Percentiles rank a stretch among this genome's conserved stretches.
Conservation (phyloP, 352 stramenopile genomes). For the Globisporangium emineosum region DNA sequence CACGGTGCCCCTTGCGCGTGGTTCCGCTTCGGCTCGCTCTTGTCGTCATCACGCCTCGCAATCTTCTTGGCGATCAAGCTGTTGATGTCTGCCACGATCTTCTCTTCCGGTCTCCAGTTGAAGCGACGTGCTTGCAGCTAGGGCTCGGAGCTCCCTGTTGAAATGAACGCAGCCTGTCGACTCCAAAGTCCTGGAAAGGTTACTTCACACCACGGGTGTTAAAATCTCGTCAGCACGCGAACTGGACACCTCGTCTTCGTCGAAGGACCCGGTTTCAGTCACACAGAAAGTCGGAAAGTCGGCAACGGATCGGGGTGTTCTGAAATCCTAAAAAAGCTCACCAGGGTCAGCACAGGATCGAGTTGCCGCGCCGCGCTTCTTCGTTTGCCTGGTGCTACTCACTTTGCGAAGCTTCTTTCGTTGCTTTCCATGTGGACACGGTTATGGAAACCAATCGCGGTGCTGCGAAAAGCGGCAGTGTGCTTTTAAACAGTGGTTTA, state of each 20-base stretch:
- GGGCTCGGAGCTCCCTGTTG: neutral
- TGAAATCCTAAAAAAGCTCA: no score
- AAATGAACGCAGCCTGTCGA: neutral
- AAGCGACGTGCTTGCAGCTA: neutral
- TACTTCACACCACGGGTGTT: neutral
- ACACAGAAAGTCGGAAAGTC: no score
- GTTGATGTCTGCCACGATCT: neutral
- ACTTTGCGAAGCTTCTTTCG: no score
- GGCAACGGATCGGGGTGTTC: no score
- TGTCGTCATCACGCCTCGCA: neutral
- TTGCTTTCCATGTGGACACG: no score
- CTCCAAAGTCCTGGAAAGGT: neutral
- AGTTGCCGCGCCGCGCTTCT: no score
- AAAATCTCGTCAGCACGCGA: neutral
- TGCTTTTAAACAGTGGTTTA: no score
- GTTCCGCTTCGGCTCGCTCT: neutral
- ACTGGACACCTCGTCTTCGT: neutral
- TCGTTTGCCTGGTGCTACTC: no score
- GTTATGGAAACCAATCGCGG: no score
- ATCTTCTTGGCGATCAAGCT: neutral
- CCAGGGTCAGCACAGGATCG: no score
- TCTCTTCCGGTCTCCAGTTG: no score
- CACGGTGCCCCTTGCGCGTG: neutral
- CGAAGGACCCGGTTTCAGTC: neutral
- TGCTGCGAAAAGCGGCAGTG: no score